A percentile compares a stretch with the other conserved stretches of the same genome.
Conservation (phyloP, 2,329 filamentous ascomycete genomes). For the Periconia sp. region DNA sequence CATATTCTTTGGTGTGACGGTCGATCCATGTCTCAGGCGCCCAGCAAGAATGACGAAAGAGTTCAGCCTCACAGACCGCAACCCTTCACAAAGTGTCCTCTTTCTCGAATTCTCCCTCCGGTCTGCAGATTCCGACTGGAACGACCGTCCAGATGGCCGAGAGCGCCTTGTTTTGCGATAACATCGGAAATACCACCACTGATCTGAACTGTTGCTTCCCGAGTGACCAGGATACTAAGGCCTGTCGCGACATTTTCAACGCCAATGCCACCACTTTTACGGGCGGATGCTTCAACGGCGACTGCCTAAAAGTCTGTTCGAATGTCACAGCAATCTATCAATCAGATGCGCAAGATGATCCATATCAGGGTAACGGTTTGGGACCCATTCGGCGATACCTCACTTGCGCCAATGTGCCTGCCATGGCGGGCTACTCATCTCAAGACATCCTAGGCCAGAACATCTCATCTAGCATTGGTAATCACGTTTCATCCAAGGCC, state of each 20-base stretch:
- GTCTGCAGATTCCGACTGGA: too few species aligned
- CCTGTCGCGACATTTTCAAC: conserved; percentile 7
- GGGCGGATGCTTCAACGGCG: conserved; percentile 1
- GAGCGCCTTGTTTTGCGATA: conserved; percentile 6
- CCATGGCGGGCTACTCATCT: conserved; percentile 12
- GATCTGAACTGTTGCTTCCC: conserved; percentile 5
- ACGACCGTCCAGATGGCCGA: too few species aligned
- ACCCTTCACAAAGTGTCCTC: too few species aligned
- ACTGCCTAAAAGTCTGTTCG: conserved; percentile 9
- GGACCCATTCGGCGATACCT: conserved; percentile 16
- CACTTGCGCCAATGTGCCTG: conserved; percentile 22
- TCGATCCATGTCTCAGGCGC: background rate
- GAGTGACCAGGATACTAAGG: background rate
- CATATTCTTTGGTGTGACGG: too few species aligned
- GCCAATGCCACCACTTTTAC: background rate
- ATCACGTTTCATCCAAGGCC: conserved; percentile 8
- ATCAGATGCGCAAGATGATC: conserved; percentile 6
- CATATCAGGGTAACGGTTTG: conserved; percentile 11
- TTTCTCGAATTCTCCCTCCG: too few species aligned
- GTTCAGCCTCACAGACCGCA: too few species aligned
- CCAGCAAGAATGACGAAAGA: background rate
- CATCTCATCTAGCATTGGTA: conserved; percentile 6
- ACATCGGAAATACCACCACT: conserved; percentile 6
- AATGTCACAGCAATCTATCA: conserved; percentile 12
- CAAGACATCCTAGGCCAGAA: conserved; percentile 7